A percentile compares a stretch with the other conserved stretches of the same genome.
Evolutionary conservation across 441 rosid species (phyloP).

Genomic region (Oxalis stricta): DNA sequence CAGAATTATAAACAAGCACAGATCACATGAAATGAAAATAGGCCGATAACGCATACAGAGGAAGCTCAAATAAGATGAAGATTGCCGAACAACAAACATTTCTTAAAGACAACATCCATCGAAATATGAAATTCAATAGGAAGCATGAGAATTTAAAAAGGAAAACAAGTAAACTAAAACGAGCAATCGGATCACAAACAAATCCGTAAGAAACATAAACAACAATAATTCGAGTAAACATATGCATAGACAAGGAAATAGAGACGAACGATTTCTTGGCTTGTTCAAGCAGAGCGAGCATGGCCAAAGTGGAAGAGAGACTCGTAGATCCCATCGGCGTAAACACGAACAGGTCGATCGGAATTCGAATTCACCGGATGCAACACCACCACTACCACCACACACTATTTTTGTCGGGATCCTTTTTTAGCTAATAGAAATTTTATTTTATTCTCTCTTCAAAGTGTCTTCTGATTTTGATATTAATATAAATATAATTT

Average conservation of each 20-base stretch:
- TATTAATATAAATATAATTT: no score
- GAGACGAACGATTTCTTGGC: conserved; percentile 59
- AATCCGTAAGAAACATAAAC: not conserved
- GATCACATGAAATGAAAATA: no score
- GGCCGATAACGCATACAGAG: no score
- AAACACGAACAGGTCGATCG: conserved; percentile 49
- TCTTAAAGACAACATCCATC: no score
- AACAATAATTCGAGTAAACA: not conserved
- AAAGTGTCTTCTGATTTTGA: no score
- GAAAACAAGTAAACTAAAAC: not conserved
- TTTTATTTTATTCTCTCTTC: no score
- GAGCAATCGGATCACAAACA: not conserved
- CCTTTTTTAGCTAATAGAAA: no score
- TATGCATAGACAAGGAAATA: not conserved
- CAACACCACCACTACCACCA: not conserved
- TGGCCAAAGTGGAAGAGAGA: conserved; percentile 90
- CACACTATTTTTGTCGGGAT: not conserved
- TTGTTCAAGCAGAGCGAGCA: conserved; percentile 83
- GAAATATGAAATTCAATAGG: no score
- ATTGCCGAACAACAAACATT: no score
- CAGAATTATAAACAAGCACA: no score
- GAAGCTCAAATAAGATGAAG: no score
- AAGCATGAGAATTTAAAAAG: no score
- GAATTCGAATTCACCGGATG: conserved; percentile 3
- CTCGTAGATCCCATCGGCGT: conserved; percentile 95